Evolutionary conservation across 1,284 basidiomycete species (phyloP).

Genomic region (Athelia psychrophila): DNA sequence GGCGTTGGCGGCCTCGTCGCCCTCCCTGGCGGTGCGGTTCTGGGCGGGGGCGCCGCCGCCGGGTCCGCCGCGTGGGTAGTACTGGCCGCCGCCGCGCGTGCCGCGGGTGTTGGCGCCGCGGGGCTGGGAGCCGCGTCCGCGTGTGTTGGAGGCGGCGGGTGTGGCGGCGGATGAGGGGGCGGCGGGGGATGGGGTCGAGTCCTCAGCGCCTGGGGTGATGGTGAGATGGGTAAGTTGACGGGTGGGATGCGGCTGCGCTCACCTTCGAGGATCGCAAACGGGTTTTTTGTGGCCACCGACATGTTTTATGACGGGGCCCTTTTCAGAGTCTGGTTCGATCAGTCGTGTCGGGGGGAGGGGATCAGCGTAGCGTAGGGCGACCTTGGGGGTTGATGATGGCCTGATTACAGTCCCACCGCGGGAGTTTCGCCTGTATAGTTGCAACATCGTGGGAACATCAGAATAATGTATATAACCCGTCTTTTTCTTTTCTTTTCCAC

Average conservation of each 20-base stretch:
- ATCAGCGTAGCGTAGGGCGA: constrained; percentile 11
- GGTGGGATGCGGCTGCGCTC: constrained; percentile 29
- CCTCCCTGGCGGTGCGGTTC: constrained; percentile 31
- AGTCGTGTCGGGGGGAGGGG: constrained; percentile 15
- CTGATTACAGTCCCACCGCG: neutral
- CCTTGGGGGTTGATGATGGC: neutral
- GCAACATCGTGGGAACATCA: constrained; percentile 5
- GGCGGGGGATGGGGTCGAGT: constrained; percentile 14
- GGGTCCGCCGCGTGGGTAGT: constrained; percentile 69
- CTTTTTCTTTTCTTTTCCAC: constrained; percentile 3
- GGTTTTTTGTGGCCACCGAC: constrained; percentile 86
- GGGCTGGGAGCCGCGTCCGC: constrained; percentile 38
- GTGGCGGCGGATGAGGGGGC: constrained; percentile 39
- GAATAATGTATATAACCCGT: constrained; percentile 21
- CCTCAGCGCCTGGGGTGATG: constrained; percentile 17
- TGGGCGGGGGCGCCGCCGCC: constrained; percentile 25
- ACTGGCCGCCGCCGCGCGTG: constrained; percentile 71
- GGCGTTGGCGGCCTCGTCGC: constrained; percentile 31
- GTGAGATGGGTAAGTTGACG: constrained; percentile 35
- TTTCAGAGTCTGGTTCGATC: constrained; percentile 40
- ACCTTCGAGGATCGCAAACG: constrained; percentile 79
- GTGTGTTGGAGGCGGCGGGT: constrained; percentile 37
- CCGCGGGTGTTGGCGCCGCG: constrained; percentile 62
- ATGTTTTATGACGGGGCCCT: constrained; percentile 65
- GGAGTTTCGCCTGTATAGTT: constrained; percentile 49